These are phyloP conservation scores for Candida michaelii DNA, from an alignment of 805 yeast species.

Conservation along the genomic window DNA sequence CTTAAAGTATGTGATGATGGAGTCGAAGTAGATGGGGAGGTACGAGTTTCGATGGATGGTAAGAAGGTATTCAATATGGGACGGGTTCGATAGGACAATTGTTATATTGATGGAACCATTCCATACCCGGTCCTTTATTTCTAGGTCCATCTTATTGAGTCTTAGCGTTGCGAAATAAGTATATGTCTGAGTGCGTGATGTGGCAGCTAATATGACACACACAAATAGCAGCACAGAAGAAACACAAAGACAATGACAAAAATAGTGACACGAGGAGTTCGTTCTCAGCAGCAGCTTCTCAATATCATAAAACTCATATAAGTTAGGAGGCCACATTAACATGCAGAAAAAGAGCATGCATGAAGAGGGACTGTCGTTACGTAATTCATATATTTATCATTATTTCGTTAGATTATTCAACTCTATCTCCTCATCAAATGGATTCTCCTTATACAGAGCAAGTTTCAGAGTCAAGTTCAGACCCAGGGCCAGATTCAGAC, in stretches of 20 bases:
- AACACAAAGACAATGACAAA: not conserved
- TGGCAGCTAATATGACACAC: too few species aligned
- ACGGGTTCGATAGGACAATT: not conserved
- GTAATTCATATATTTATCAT: slow-evolving; percentile 3
- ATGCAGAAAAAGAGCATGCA: too few species aligned
- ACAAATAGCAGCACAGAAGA: not conserved
- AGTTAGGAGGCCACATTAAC: too few species aligned
- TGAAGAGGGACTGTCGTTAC: too few species aligned
- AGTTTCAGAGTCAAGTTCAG: not conserved
- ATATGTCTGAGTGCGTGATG: too few species aligned
- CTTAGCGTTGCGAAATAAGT: too few species aligned
- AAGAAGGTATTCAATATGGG: slow-evolving; percentile 3
- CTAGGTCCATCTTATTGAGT: too few species aligned
- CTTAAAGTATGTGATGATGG: slow-evolving; percentile 39
- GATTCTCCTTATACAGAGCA: not conserved
- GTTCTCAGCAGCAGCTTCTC: too few species aligned
- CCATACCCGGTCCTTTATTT: slow-evolving; percentile 48
- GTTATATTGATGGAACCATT: slow-evolving; percentile 49
- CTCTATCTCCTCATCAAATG: slow-evolving; percentile 6
- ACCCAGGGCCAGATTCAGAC: not conserved
- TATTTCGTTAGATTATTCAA: slow-evolving; percentile 8
- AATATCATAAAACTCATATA: too few species aligned
- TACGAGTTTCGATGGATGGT: slow-evolving; percentile 48
- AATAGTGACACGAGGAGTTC: too few species aligned
- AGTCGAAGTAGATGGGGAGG: slow-evolving; percentile 43